These are phyloP conservation scores for Decorospora gaudefroyi DNA, from an alignment of 2,329 filamentous ascomycete species.

Conservation along the genomic window DNA sequence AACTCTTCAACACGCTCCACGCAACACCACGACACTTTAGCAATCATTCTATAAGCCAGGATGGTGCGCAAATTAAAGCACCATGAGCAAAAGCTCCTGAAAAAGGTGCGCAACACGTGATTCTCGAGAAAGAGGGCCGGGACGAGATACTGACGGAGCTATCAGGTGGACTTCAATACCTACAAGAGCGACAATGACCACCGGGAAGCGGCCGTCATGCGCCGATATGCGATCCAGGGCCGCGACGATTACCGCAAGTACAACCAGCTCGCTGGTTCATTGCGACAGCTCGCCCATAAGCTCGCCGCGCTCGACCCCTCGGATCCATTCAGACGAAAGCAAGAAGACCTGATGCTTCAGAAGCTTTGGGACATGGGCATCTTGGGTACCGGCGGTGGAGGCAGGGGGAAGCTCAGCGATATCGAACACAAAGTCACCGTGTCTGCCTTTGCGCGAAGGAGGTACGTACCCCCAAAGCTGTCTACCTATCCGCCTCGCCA, in stretches of 20 bases:
- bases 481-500: too few species aligned
- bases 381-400: conserved; percentile 67
- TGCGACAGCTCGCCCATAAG: conserved; percentile 86
- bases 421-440: conserved; percentile 91
- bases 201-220: conserved; percentile 76
- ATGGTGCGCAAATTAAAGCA: conserved; percentile 98
- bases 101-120: conserved; percentile 54
- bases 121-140: background rate
- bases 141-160: background rate
- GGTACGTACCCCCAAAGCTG: too few species aligned
- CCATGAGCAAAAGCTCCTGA: conserved; percentile 88
- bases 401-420: conserved; percentile 64
- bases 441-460: conserved; percentile 79
- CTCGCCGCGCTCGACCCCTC: conserved; percentile 80
- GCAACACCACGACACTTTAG: background rate
- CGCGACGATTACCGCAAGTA: conserved; percentile 71
- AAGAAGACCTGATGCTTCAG: conserved; percentile 84
- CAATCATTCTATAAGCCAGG: background rate
- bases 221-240: conserved; percentile 90
- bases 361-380: conserved; percentile 95
- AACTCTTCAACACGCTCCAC: conserved; percentile 1
- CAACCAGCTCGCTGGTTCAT: conserved; percentile 60
- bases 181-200: conserved; percentile 89
- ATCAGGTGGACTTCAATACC: conserved; percentile 81
- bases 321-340: conserved; percentile 76